Conservation (phyloP, 805 yeast genomes). For the Lipomyces lipofer region DNA sequence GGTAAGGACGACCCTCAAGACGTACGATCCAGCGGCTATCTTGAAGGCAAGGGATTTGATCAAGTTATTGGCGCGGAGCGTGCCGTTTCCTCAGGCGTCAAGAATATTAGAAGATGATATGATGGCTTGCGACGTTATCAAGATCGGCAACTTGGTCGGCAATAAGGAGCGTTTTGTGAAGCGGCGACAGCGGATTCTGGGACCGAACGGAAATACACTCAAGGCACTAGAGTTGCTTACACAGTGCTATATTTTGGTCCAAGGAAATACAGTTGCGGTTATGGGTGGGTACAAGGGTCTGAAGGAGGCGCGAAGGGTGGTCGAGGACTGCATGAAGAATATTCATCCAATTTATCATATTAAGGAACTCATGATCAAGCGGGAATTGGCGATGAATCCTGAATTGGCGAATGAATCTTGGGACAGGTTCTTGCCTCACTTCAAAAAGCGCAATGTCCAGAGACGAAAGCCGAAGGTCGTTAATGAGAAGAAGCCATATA, state of each 20-base stretch:
- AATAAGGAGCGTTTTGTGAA: conserved; percentile 93
- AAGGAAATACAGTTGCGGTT: conserved; percentile 94
- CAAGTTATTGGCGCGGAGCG: conserved; percentile 90
- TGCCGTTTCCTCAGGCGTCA: conserved; percentile 94
- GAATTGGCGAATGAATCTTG: conserved; percentile 95
- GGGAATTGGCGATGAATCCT: conserved; percentile 92
- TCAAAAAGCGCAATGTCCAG: conserved; percentile 93
- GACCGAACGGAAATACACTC: conserved; percentile 95
- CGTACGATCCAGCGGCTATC: conserved; percentile 91
- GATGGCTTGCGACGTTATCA: conserved; percentile 91
- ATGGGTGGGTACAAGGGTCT: conserved; percentile 97
- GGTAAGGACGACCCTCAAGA: conserved; percentile 91
- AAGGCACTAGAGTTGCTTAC: conserved; percentile 94
- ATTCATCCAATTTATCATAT: conserved; percentile 97
- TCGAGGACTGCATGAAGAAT: conserved; percentile 96
- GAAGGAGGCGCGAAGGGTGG: conserved; percentile 87
- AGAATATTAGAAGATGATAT: conserved; percentile 83
- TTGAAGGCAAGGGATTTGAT: conserved; percentile 93
- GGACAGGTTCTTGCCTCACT: conserved; percentile 94
- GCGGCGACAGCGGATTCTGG: conserved; percentile 93
- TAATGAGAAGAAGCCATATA: conserved; percentile 75
- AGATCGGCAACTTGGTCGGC: conserved; percentile 84
- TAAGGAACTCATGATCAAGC: conserved; percentile 94
- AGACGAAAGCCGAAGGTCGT: conserved; percentile 80
- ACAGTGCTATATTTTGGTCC: conserved; percentile 93